A percentile compares a stretch with the other conserved stretches of the same genome.
phyloP scores from a whole-genome alignment of 1,284 basidiomycete genomes.

The Cryptococcus sp. region DNA sequence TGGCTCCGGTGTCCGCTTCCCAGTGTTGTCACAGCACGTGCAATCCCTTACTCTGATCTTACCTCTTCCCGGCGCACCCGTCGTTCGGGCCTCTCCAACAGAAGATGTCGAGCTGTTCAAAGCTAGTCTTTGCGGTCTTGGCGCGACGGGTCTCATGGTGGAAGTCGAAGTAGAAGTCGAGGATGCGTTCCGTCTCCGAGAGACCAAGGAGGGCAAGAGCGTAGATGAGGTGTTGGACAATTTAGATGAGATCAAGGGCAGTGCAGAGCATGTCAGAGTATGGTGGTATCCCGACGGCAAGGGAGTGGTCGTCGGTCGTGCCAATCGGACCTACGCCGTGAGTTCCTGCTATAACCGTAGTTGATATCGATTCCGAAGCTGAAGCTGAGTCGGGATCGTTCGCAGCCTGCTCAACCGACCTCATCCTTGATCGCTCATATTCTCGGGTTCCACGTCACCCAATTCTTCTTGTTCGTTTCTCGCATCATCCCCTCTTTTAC shows the following conservation, averaged over 20 bases:
- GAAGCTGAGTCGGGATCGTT: constrained; percentile 7
- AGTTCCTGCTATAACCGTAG: constrained; percentile 36
- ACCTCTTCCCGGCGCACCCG: constrained; percentile 40
- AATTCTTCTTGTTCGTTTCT: constrained; percentile 71
- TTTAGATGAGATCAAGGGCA: constrained; percentile 59
- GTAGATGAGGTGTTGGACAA: constrained; percentile 58
- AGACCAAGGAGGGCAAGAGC: constrained; percentile 69
- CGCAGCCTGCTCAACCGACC: constrained; percentile 58
- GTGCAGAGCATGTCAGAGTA: constrained; percentile 83
- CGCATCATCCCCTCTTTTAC: constrained; percentile 48
- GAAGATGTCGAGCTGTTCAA: constrained; percentile 77
- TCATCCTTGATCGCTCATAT: constrained; percentile 61
- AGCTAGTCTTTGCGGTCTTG: constrained; percentile 90
- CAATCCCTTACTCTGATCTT: constrained; percentile 69
- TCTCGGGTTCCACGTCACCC: constrained; percentile 75
- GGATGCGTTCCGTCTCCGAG: constrained; percentile 77
- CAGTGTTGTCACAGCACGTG: constrained; percentile 81
- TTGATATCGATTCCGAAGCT: not conserved
- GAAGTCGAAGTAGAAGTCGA: constrained; percentile 77
- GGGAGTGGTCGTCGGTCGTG: constrained; percentile 69
- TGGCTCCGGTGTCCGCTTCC: constrained; percentile 79
- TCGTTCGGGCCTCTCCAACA: constrained; percentile 28
- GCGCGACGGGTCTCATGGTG: constrained; percentile 88
- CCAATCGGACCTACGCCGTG: constrained; percentile 77
- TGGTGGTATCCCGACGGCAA: constrained; percentile 93